Percentiles rank a stretch among this genome's conserved stretches.
These are phyloP conservation scores for Podila epicladia DNA, from an alignment of 192 early-diverging fungal genomes.

Conservation along the genomic window DNA sequence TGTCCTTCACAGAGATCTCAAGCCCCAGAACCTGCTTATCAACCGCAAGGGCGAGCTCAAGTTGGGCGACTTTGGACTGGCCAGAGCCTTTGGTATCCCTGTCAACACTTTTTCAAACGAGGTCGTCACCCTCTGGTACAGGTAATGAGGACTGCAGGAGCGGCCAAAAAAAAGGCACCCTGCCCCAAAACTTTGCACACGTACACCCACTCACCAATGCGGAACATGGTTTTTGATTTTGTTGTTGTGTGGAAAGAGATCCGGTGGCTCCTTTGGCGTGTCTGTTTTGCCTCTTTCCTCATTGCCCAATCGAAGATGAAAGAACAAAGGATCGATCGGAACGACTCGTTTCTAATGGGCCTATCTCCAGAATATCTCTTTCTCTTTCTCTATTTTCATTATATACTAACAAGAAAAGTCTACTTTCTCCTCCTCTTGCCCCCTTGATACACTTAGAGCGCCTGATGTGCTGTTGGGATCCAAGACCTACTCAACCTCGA, in stretches of 20 bases:
- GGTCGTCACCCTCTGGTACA: conserved; percentile 99
- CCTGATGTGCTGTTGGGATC: conserved; percentile 98
- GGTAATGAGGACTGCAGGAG: conserved; percentile 37
- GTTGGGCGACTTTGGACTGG: conserved; percentile 88
- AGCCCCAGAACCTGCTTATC: conserved; percentile 89
- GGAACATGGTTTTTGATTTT: too few relatives aligned
- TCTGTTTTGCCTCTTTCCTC: not conserved
- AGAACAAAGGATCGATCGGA: not conserved
- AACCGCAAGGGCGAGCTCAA: conserved; percentile 83
- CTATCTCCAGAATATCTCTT: not conserved
- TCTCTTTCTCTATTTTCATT: not conserved
- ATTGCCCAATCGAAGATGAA: not conserved
- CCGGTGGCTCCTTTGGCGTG: too few relatives aligned
- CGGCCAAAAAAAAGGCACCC: too few relatives aligned
- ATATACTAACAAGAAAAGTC: not conserved
- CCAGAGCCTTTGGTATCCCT: conserved; percentile 84
- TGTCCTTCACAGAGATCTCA: conserved; percentile 86
- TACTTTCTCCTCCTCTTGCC: not conserved
- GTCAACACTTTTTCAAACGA: conserved; percentile 97
- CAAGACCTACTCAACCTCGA: conserved; percentile 92
- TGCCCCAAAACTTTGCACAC: not conserved
- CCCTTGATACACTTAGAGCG: conserved; percentile 50
- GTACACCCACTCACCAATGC: too few relatives aligned
- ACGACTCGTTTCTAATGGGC: not conserved
- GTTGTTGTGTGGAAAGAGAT: too few relatives aligned